Percentiles rank a stretch among this genome's conserved stretches.
phyloP scores from a whole-genome alignment of 805 yeast species.

The Kuraishia molischiana region DNA sequence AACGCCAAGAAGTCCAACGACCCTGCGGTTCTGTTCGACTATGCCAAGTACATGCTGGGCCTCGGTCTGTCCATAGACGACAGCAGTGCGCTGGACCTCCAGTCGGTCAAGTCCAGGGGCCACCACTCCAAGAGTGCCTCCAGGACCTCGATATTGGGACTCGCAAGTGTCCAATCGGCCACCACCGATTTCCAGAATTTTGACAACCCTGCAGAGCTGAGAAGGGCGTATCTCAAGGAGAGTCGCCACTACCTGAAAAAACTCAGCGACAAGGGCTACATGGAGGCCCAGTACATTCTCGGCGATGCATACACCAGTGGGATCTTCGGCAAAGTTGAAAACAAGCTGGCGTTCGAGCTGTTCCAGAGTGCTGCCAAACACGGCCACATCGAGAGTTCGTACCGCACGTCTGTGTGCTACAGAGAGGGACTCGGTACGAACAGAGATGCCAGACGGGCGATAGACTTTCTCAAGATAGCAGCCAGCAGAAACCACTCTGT shows the following conservation, averaged over 20 bases:
- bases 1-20: conserved; percentile 82
- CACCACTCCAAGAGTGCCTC: neutral
- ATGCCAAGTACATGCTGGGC: conserved; percentile 84
- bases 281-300: conserved; percentile 84
- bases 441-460: conserved; percentile 77
- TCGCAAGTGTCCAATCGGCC: conserved; percentile 10
- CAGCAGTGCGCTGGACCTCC: conserved; percentile 7
- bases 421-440: conserved; percentile 93
- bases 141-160: neutral
- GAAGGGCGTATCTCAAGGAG: conserved; percentile 60
- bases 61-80: conserved; percentile 60
- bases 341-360: conserved; percentile 62
- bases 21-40: conserved; percentile 79
- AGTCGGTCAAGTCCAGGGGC: conserved; percentile 2
- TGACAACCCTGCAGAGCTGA: conserved; percentile 25
- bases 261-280: conserved; percentile 69
- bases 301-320: conserved; percentile 90
- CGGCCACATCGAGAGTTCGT: conserved; percentile 86
- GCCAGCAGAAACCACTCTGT: conserved; percentile 90
- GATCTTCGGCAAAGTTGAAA: conserved; percentile 70
- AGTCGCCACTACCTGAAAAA: conserved; percentile 61
- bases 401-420: conserved; percentile 82
- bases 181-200: conserved; percentile 3
- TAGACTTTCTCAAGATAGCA: conserved; percentile 76
- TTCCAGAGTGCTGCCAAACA: conserved; percentile 91